Evolutionary conservation across 768 basidiomycete genomes (phyloP).

Genomic region (Kwoniella dendrophila): DNA sequence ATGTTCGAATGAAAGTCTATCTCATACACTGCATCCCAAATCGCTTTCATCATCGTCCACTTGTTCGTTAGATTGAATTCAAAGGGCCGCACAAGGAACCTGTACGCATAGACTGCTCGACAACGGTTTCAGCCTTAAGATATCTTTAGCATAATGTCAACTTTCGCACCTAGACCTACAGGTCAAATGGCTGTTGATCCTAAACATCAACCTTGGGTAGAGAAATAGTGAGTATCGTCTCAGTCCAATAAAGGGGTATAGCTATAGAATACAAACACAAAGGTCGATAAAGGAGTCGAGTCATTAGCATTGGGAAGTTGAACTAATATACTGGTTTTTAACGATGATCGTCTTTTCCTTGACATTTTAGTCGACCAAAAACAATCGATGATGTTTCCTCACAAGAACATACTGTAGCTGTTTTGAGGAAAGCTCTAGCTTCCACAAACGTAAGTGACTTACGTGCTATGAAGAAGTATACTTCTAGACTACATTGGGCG

Average conservation of each 20-base stretch:
- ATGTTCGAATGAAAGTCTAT: no score
- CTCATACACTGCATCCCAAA: no score
- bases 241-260: no score
- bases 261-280: no score
- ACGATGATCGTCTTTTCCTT: not conserved
- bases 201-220: constrained; percentile 74
- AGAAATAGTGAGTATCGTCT: constrained; percentile 98
- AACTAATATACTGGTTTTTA: not conserved
- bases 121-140: not conserved
- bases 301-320: not conserved
- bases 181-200: constrained; percentile 38
- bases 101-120: no score
- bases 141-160: constrained; percentile 15
- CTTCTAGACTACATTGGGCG: not conserved
- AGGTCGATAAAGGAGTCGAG: no score
- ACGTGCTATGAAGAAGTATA: not conserved
- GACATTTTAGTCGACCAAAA: constrained; percentile 82
- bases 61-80: no score
- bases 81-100: no score
- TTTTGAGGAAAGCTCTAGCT: constrained; percentile 83
- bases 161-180: constrained; percentile 32
- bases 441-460: constrained; percentile 77
- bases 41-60: no score
- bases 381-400: constrained; percentile 97
- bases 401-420: constrained; percentile 93